These are phyloP conservation scores for Leishmania martiniquensis DNA, from an alignment of 208 protist genomes.

Conservation along the genomic window DNA sequence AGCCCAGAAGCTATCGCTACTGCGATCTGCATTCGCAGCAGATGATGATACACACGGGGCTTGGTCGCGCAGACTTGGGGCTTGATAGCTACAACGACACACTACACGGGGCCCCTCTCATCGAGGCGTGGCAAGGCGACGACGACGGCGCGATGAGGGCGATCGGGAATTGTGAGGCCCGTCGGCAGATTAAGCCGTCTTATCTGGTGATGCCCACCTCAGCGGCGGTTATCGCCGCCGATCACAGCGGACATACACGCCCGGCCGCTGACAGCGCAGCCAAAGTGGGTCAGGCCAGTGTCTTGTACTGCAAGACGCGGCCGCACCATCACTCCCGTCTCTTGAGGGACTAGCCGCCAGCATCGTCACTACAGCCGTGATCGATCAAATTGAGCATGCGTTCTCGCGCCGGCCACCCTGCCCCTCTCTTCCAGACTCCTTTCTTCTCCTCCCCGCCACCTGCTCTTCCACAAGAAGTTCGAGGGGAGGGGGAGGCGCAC, in stretches of 20 bases:
- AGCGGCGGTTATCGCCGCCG: not conserved
- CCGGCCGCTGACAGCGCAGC: not conserved
- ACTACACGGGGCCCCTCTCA: conserved; percentile 20
- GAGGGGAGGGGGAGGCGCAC: no score
- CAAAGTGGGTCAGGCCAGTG: not conserved
- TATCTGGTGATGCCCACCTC: not conserved
- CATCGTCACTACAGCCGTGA: not conserved
- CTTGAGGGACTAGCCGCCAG: not conserved
- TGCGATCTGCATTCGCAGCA: conserved; percentile 24
- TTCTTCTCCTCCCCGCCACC: no score
- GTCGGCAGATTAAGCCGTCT: not conserved
- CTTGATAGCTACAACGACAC: conserved; percentile 54
- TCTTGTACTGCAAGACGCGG: not conserved
- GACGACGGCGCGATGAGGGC: not conserved
- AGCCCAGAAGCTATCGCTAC: conserved; percentile 19
- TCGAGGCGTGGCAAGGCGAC: not conserved
- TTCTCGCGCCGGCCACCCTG: not conserved
- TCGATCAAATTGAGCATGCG: not conserved
- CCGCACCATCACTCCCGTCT: conserved; percentile 3
- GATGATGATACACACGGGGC: conserved; percentile 36
- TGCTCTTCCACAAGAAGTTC: no score
- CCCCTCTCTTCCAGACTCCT: not conserved
- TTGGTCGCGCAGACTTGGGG: conserved; percentile 8
- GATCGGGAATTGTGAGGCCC: not conserved
- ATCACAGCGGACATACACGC: not conserved